Evolutionary conservation across 1,139 yeast genomes (phyloP).

Genomic region (Saccharomyces hybrid): DNA sequence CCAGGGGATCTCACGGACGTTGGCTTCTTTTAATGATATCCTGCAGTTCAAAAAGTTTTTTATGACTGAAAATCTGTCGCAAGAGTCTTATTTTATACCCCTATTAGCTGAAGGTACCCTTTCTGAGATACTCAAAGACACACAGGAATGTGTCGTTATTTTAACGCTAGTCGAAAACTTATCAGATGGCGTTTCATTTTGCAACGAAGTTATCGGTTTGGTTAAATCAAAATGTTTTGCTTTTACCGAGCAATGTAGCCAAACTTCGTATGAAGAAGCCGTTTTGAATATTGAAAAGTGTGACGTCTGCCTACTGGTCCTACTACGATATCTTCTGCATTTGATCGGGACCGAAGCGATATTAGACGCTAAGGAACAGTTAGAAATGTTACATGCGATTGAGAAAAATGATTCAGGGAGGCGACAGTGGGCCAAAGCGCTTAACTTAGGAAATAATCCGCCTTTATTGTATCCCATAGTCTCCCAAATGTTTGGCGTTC

Average conservation of each 20-base stretch:
- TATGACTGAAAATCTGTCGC: constrained; percentile 9
- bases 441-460: background rate
- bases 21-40: constrained; percentile 13
- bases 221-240: constrained; percentile 4
- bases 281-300: constrained; percentile 10
- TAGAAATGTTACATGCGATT: background rate
- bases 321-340: constrained; percentile 4
- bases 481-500: background rate
- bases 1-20: constrained; percentile 8
- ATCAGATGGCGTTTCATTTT: constrained; percentile 8
- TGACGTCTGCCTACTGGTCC: constrained; percentile 15
- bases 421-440: background rate
- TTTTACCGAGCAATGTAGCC: background rate
- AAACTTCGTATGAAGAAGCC: background rate
- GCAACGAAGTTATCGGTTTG: constrained; percentile 7
- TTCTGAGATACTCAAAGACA: constrained; percentile 6
- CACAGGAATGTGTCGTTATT: background rate
- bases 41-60: constrained; percentile 21
- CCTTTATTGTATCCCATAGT: background rate
- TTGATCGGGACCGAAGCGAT: background rate
- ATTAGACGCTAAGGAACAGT: background rate
- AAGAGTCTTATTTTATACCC: constrained; percentile 16
- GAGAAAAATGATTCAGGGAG: background rate
- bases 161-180: constrained; percentile 7
- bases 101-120: constrained; percentile 18